phyloP scores from a whole-genome alignment of 495 filamentous ascomycete species.

The Halenospora varia region DNA sequence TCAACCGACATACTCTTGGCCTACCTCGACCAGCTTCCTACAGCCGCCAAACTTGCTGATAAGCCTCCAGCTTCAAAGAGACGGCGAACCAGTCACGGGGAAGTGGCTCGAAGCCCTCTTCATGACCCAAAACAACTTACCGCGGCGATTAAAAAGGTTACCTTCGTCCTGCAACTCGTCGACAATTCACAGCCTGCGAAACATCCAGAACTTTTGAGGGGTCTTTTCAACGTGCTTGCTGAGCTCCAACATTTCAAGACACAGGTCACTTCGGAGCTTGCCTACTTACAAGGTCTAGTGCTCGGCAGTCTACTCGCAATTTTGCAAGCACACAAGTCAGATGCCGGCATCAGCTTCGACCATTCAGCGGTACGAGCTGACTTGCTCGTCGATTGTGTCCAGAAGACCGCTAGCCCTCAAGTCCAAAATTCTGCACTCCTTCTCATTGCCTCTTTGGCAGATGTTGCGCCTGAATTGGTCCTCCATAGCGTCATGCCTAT shows the following conservation, averaged over 20 bases:
- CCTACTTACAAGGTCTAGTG: conserved; percentile 78
- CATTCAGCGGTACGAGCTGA: conserved; percentile 74
- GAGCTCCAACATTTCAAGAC: conserved; percentile 77
- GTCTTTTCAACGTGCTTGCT: conserved; percentile 76
- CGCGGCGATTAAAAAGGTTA: conserved; percentile 65
- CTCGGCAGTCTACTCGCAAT: conserved; percentile 74
- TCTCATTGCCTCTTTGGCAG: conserved; percentile 78
- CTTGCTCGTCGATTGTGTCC: conserved; percentile 84
- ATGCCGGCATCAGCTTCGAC: conserved; percentile 61
- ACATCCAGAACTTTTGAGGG: conserved; percentile 68
- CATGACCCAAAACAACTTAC: conserved; percentile 47
- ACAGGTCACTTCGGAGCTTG: conserved; percentile 68
- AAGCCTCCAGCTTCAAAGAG: conserved; percentile 67
- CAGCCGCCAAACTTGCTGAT: conserved; percentile 58
- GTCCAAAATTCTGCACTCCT: conserved; percentile 89
- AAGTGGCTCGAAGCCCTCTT: conserved; percentile 37
- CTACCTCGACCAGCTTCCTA: conserved; percentile 66
- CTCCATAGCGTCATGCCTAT: conserved; percentile 98
- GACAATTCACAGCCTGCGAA: conserved; percentile 69
- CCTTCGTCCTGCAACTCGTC: conserved; percentile 83
- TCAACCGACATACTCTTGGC: conserved; percentile 63
- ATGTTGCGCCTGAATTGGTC: conserved; percentile 79
- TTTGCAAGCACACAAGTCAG: conserved; percentile 64
- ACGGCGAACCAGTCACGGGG: conserved; percentile 66
- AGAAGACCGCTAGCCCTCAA: conserved; percentile 79